A percentile compares a stretch with the other conserved stretches of the same genome.
These are phyloP conservation scores for Avena eriantha DNA, from an alignment of 176 grass and related monocot species.

Conservation along the genomic window DNA sequence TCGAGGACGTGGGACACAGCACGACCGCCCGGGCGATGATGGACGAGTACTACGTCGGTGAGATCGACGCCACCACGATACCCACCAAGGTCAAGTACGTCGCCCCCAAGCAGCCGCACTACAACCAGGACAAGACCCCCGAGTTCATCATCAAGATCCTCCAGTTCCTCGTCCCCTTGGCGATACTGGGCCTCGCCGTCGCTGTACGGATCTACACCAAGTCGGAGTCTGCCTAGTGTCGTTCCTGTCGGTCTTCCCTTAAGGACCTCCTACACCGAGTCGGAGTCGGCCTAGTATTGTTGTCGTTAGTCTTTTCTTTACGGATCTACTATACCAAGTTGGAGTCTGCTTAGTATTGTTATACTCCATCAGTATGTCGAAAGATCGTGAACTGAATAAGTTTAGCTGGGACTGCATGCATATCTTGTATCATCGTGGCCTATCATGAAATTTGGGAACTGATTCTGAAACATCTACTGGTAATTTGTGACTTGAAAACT, in stretches of 20 bases:
- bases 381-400: constrained; percentile 49
- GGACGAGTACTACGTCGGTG: constrained; percentile 64
- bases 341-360: constrained; percentile 46
- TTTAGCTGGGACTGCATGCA: constrained; percentile 41
- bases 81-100: constrained; percentile 87
- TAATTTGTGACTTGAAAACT: constrained; percentile 29
- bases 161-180: constrained; percentile 86
- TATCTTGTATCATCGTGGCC: constrained; percentile 31
- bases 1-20: constrained; percentile 78
- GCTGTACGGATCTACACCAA: constrained; percentile 92
- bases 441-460: constrained; percentile 38
- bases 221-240: constrained; percentile 41
- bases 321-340: constrained; percentile 91
- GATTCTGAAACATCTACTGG: constrained; percentile 14
- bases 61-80: constrained; percentile 74
- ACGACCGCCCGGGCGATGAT: constrained; percentile 75
- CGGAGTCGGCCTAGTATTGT: not conserved
- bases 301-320: constrained; percentile 23
- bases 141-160: constrained; percentile 89
- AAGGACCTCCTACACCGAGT: too few species aligned
- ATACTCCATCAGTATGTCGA: constrained; percentile 21
- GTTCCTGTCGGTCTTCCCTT: too few species aligned
- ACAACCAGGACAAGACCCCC: constrained; percentile 89
- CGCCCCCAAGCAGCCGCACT: constrained; percentile 82
- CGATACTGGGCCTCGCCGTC: constrained; percentile 76